phyloP scores from a whole-genome alignment of 305 asterid species.

The Fraxinus baroniana region DNA sequence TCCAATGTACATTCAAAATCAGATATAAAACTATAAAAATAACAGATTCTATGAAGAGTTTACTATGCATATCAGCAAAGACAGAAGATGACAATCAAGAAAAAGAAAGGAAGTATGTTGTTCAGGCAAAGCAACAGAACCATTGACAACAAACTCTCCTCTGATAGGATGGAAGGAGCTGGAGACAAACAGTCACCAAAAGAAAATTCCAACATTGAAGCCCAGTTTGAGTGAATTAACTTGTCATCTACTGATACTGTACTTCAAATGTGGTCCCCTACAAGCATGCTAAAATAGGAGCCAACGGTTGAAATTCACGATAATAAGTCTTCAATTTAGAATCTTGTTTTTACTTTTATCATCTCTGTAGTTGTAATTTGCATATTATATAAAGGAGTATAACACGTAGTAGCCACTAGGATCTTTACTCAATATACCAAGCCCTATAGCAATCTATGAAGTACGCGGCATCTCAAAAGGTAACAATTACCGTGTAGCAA shows the following conservation, averaged over 20 bases:
- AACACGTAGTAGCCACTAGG: background rate
- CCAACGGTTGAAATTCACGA: background rate
- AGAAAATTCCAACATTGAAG: background rate
- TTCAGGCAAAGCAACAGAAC: background rate
- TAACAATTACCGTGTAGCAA: background rate
- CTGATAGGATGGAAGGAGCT: background rate
- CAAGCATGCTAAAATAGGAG: background rate
- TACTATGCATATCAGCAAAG: constrained; percentile 11
- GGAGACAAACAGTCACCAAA: background rate
- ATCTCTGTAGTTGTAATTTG: background rate
- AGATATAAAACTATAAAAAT: background rate
- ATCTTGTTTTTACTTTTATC: background rate
- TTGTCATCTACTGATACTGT: background rate
- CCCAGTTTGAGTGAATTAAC: background rate
- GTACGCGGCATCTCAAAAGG: background rate
- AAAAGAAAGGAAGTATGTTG: background rate
- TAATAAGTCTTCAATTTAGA: background rate
- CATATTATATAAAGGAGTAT: background rate
- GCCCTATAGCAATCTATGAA: background rate
- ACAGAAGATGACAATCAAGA: background rate
- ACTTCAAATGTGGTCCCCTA: background rate
- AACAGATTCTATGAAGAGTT: constrained; percentile 1
- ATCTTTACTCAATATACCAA: background rate
- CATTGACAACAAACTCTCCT: background rate
- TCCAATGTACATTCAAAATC: background rate